Evolutionary conservation across 805 yeast genomes (phyloP).

Genomic region (Starmerella sirachaensis): DNA sequence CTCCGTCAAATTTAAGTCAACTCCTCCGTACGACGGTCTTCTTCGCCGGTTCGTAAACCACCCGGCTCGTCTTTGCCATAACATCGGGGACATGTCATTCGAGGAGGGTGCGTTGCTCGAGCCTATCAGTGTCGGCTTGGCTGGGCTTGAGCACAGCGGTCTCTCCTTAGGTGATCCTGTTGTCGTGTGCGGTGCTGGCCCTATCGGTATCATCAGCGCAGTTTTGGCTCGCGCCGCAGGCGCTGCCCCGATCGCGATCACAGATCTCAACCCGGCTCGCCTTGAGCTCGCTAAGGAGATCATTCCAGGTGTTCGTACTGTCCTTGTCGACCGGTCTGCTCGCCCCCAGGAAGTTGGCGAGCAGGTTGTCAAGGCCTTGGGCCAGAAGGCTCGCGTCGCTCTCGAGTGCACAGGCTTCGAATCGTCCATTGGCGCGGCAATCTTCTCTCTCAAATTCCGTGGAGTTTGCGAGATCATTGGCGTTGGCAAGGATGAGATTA

Average conservation of each 20-base stretch:
- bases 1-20: constrained; percentile 29
- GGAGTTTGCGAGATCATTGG: constrained; percentile 41
- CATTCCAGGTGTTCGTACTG: constrained; percentile 38
- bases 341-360: constrained; percentile 27
- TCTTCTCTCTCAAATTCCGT: constrained; percentile 37
- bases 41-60: constrained; percentile 30
- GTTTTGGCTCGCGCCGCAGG: constrained; percentile 42
- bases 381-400: constrained; percentile 37
- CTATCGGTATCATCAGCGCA: constrained; percentile 44
- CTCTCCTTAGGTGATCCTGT: constrained; percentile 39
- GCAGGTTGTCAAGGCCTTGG: constrained; percentile 28
- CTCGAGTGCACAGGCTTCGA: constrained; percentile 48
- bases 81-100: constrained; percentile 33
- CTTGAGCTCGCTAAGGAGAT: constrained; percentile 37
- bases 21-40: constrained; percentile 31
- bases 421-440: constrained; percentile 36
- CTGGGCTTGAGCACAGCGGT: constrained; percentile 40
- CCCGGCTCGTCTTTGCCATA: constrained; percentile 31
- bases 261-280: constrained; percentile 37
- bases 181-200: constrained; percentile 45
- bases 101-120: constrained; percentile 47
- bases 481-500: constrained; percentile 38
- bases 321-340: constrained; percentile 34
- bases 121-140: constrained; percentile 43
- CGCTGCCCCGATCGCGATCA: constrained; percentile 40